Evolutionary conservation across 768 basidiomycete species (phyloP), one percentile per base, ranked within the genome.

Genomic region (Rhodotorula kratochvilovae): DNA sequence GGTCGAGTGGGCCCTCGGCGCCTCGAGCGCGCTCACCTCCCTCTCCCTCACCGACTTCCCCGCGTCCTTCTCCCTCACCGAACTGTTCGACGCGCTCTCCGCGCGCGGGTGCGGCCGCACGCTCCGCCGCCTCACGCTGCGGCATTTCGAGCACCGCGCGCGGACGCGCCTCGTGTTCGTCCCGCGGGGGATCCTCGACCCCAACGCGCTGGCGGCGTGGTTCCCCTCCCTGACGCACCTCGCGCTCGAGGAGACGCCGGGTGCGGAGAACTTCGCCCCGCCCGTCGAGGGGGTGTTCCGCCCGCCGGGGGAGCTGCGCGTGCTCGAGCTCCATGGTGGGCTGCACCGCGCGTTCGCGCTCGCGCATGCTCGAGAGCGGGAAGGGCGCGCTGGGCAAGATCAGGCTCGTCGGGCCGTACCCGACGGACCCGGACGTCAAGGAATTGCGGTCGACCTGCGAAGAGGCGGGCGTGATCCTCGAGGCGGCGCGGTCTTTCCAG

Each of bases 1-100:
- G 17, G 31, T 70, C 51, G 21, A 60, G 2, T 70, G 68, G 68
- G 35, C 64, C 11, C 51, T 70, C 57, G 68, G 68, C 39, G 2
- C 29, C 10, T 45, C 58, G 12, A 15, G 7, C 15, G 6, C 29
- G 29, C 63, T 70, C 19, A 35, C 43, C 11, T 48, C 53, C 27
- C 50, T 60, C 50, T 1, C 56, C 5, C 42, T 59, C 10, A n/a
- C 29, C 33, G 42, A 35, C 29, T 51, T 61, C 29, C 29, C 33
- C 23, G 25, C 3, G 16, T 19, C 39, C 7, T 61, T 53, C 57
- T 31, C 54, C 27, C n/a, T 65, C 31, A 5, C 1, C 50, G 15
- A 27, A 5, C 35, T 70, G 13, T 61, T 53, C 62, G 29, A 53
- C 42, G 33, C 54, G 21, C 63, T 70, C 53, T 29, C 25, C 4